A percentile compares a stretch with the other conserved stretches of the same genome.
These are phyloP conservation scores for Boletellus ananas DNA, from an alignment of 768 basidiomycete species.

Conservation along the genomic window DNA sequence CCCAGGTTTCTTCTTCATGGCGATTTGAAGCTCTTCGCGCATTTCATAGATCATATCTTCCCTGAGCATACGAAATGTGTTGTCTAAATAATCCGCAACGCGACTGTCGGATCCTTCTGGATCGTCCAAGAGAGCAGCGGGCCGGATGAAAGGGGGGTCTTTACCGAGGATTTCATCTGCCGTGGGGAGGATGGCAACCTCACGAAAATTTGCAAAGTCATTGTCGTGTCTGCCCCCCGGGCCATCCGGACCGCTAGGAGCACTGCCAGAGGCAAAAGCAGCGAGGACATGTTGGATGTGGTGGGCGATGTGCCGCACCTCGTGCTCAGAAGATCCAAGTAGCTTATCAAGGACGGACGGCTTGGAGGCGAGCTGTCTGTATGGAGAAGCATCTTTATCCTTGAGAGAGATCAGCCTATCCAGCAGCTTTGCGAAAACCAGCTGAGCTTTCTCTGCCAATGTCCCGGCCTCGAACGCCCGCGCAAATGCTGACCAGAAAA, in stretches of 20 bases:
- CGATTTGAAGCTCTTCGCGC: slow-evolving; percentile 52
- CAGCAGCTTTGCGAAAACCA: slow-evolving; percentile 47
- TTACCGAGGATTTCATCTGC: slow-evolving; percentile 52
- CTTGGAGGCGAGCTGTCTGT: slow-evolving; percentile 39
- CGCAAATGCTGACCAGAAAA: slow-evolving; percentile 45
- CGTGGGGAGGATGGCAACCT: slow-evolving; percentile 62
- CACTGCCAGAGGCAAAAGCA: slow-evolving; percentile 23
- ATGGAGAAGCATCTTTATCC: slow-evolving; percentile 29
- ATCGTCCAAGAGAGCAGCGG: slow-evolving; percentile 42
- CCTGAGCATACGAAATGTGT: slow-evolving; percentile 60
- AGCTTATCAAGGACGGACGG: slow-evolving; percentile 24
- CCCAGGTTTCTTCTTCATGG: slow-evolving; percentile 39
- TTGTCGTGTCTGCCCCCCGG: slow-evolving; percentile 74
- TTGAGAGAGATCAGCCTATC: slow-evolving; percentile 43
- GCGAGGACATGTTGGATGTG: slow-evolving; percentile 40
- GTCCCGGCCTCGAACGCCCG: slow-evolving; percentile 31
- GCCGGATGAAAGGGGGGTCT: slow-evolving; percentile 51
- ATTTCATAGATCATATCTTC: slow-evolving; percentile 65
- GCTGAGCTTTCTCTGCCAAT: slow-evolving; percentile 35
- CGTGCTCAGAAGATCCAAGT: slow-evolving; percentile 23
- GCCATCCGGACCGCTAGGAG: slow-evolving; percentile 17
- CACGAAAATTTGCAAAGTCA: slow-evolving; percentile 56
- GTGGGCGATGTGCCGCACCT: slow-evolving; percentile 33
- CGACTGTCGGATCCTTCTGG: slow-evolving; percentile 37
- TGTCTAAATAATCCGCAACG: slow-evolving; percentile 53